phyloP scores from a whole-genome alignment of 176 grass and related monocot species.

The Miscanthus lutarioriparius region DNA sequence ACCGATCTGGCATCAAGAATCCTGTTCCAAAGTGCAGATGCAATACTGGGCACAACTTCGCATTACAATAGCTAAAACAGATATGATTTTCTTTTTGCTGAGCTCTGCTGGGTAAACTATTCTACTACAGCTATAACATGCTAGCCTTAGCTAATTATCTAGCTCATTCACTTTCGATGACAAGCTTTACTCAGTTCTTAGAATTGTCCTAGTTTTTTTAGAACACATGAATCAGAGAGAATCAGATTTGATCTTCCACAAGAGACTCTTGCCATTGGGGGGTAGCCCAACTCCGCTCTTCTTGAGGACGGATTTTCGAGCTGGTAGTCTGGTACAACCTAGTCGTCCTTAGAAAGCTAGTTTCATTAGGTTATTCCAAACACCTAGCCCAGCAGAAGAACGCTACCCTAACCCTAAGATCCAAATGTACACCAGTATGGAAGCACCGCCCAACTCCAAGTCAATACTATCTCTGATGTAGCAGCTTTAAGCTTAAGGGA shows the following conservation, averaged over 20 bases:
- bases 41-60: background rate
- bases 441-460: background rate
- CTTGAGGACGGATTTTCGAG: background rate
- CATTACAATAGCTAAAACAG: conserved; percentile 11
- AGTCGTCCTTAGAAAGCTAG: background rate
- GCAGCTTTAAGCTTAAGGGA: background rate
- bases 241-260: background rate
- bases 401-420: background rate
- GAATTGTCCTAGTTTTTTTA: background rate
- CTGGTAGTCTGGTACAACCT: background rate
- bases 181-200: background rate
- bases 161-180: background rate
- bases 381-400: background rate
- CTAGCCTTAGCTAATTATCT: background rate
- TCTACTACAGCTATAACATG: background rate
- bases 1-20: background rate
- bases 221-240: background rate
- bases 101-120: background rate
- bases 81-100: background rate
- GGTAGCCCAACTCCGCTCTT: background rate
- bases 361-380: background rate
- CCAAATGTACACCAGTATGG: background rate
- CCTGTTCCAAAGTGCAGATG: background rate
- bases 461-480: background rate
- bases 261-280: background rate